phyloP scores from a whole-genome alignment of 306 rosid species.

The Purshia tridentata region DNA sequence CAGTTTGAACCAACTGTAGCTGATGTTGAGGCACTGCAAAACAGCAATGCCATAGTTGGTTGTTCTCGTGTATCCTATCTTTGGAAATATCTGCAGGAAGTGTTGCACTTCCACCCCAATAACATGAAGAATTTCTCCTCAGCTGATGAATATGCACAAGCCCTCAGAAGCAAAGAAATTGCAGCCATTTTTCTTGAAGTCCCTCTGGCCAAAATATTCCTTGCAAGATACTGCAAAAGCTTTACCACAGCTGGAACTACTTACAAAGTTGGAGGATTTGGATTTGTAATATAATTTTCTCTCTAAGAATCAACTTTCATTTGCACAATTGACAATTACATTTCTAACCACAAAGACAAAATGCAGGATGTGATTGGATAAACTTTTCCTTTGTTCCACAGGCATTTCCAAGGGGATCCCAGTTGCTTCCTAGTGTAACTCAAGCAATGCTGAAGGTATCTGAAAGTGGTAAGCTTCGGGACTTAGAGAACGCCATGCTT shows the following conservation, averaged over 20 bases:
- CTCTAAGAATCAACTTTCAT: neutral
- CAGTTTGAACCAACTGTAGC: neutral
- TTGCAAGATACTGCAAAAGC: conserved; percentile 12
- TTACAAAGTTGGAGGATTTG: conserved; percentile 26
- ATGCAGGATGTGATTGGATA: neutral
- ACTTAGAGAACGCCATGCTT: conserved; percentile 36
- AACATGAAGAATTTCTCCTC: conserved; percentile 17
- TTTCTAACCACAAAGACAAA: neutral
- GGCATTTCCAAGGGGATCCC: conserved; percentile 44
- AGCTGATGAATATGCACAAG: conserved; percentile 8
- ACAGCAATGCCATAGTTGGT: conserved; percentile 17
- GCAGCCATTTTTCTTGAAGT: conserved; percentile 17
- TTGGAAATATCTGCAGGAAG: conserved; percentile 12
- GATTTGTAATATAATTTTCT: conserved; percentile 19
- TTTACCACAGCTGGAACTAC: conserved; percentile 12
- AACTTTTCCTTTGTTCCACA: conserved; percentile 7
- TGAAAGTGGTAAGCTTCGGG: conserved; percentile 28
- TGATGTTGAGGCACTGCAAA: conserved; percentile 12
- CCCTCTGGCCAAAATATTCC: conserved; percentile 22
- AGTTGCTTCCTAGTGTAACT: conserved; percentile 26
- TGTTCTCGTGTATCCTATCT: conserved; percentile 20
- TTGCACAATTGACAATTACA: neutral
- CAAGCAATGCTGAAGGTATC: conserved; percentile 34
- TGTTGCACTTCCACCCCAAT: conserved; percentile 9
- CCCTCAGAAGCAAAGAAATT: conserved; percentile 15